These are phyloP conservation scores for Wickerhamomyces strasburgensis DNA, from an alignment of 805 yeast genomes.

Conservation along the genomic window DNA sequence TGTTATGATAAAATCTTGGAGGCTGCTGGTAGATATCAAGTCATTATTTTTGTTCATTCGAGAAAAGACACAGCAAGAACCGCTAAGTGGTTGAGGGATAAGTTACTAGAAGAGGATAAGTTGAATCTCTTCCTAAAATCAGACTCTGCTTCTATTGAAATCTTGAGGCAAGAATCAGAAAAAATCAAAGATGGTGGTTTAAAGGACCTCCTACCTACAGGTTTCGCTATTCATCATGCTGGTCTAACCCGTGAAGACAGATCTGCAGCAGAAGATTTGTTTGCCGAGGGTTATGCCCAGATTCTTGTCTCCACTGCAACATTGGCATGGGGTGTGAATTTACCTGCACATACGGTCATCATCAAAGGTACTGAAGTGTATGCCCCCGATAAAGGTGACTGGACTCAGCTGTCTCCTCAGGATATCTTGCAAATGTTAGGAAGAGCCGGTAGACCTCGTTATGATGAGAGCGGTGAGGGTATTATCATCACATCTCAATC, in stretches of 20 bases:
- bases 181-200: slow-evolving; percentile 48
- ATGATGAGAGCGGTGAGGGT: slow-evolving; percentile 91
- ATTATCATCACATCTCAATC: slow-evolving; percentile 83
- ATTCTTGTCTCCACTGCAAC: slow-evolving; percentile 89
- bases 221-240: slow-evolving; percentile 91
- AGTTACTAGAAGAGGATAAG: slow-evolving; percentile 51
- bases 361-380: slow-evolving; percentile 92
- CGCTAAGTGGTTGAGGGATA: slow-evolving; percentile 67
- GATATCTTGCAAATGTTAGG: slow-evolving; percentile 97
- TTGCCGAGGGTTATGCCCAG: slow-evolving; percentile 82
- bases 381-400: slow-evolving; percentile 81
- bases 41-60: slow-evolving; percentile 89
- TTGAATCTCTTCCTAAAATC: slow-evolving; percentile 39
- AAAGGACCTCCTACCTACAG: slow-evolving; percentile 56
- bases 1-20: slow-evolving; percentile 79
- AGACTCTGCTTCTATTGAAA: slow-evolving; percentile 50
- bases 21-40: slow-evolving; percentile 63
- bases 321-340: slow-evolving; percentile 94
- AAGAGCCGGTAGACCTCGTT: slow-evolving; percentile 95
- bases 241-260: slow-evolving; percentile 74
- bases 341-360: slow-evolving; percentile 92
- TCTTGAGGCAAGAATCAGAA: slow-evolving; percentile 60
- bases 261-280: slow-evolving; percentile 73
- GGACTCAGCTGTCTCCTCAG: slow-evolving; percentile 92
- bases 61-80: slow-evolving; percentile 87